phyloP scores from a whole-genome alignment of 2,329 filamentous ascomycete genomes.

The Exophiala viscosa region DNA sequence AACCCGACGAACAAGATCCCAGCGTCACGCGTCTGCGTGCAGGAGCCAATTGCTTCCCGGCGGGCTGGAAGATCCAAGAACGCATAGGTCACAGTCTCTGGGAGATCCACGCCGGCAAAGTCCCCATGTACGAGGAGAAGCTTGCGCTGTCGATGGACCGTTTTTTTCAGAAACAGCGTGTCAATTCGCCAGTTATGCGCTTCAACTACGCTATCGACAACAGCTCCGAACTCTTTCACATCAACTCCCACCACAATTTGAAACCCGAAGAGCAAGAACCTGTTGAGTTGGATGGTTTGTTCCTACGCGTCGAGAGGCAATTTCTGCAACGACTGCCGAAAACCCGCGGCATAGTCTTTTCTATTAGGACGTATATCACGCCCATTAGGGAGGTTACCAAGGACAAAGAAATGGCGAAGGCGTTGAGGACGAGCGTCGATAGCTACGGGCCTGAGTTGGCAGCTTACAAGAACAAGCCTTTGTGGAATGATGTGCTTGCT shows the following conservation, averaged over 20 bases:
- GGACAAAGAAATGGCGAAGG: background rate
- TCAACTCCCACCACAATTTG: slow-evolving; percentile 7
- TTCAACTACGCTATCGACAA: slow-evolving; percentile 10
- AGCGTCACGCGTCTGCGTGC: background rate
- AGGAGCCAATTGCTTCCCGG: slow-evolving; percentile 4
- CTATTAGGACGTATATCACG: slow-evolving; percentile 5
- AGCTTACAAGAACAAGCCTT: slow-evolving; percentile 4
- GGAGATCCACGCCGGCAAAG: slow-evolving; percentile 3
- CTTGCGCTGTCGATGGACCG: slow-evolving; percentile 4
- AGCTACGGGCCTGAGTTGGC: slow-evolving; percentile 4
- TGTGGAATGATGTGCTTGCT: background rate
- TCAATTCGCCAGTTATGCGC: slow-evolving; percentile 1
- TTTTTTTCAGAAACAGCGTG: slow-evolving; percentile 2
- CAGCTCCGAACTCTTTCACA: slow-evolving; percentile 2
- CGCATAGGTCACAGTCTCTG: slow-evolving; percentile 5
- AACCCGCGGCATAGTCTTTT: slow-evolving; percentile 1
- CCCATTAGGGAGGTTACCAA: slow-evolving; percentile 2
- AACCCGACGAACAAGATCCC: background rate
- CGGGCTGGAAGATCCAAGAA: slow-evolving; percentile 3
- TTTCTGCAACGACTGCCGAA: slow-evolving; percentile 3
- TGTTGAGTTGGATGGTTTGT: background rate
- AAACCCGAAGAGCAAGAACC: background rate
- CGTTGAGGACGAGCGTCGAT: slow-evolving; percentile 3
- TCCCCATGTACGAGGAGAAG: slow-evolving; percentile 1
- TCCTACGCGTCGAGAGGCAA: slow-evolving; percentile 1